Conservation (phyloP, 495 filamentous ascomycete genomes). For the Entonaema liquescens region DNA sequence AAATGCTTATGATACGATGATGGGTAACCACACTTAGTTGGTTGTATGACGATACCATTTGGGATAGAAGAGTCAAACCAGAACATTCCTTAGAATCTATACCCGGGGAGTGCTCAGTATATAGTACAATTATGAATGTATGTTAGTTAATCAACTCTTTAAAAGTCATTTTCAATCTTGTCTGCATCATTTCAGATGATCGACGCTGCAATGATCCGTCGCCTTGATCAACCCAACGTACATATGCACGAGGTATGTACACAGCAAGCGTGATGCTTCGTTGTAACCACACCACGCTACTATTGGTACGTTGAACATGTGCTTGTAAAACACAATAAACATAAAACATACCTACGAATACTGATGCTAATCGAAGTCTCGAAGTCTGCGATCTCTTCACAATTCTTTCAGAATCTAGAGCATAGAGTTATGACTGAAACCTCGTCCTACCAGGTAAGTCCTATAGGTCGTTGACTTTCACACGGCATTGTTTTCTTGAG, state of each 20-base stretch:
- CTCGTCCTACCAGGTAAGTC: too few relatives aligned
- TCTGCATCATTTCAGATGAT: not conserved
- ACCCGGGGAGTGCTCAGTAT: constrained; percentile 19
- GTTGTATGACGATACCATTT: constrained; percentile 9
- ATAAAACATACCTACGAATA: not conserved
- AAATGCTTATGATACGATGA: not conserved
- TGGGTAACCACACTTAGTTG: not conserved
- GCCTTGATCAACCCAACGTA: not conserved
- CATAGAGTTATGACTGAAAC: too few relatives aligned
- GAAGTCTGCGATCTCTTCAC: not conserved
- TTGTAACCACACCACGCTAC: constrained; percentile 12
- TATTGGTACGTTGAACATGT: not conserved
- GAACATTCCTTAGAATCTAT: constrained; percentile 25
- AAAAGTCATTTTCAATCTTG: not conserved
- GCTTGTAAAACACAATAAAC: not conserved
- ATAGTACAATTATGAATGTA: constrained; percentile 14
- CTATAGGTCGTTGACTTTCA: too few relatives aligned
- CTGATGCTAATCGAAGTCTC: too few relatives aligned
- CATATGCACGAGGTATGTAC: not conserved
- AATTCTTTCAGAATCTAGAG: too few relatives aligned
- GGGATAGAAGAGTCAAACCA: constrained; percentile 9
- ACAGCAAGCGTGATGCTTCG: not conserved
- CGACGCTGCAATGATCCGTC: not conserved
- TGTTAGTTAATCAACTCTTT: not conserved
- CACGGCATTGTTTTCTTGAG: too few relatives aligned